Evolutionary conservation across 2,329 filamentous ascomycete species (phyloP).

Genomic region (Bertia moriformis): DNA sequence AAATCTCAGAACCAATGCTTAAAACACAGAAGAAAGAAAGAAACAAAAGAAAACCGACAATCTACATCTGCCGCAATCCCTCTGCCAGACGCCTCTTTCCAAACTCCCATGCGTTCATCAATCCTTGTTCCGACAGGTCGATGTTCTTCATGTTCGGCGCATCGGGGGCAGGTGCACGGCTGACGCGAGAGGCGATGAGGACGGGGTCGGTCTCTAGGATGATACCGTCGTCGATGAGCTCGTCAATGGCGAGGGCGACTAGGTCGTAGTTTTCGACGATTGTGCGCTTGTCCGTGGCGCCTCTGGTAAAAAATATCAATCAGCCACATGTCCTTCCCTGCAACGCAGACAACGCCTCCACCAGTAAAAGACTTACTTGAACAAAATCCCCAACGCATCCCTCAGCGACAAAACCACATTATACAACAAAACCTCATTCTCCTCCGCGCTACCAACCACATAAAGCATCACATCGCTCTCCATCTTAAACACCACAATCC

Average conservation of each 20-base stretch:
- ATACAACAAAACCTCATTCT: constrained; percentile 56
- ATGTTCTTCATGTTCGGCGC: constrained; percentile 8
- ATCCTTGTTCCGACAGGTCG: constrained; percentile 8
- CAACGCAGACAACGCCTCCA: constrained; percentile 3
- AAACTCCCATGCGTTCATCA: constrained; percentile 10
- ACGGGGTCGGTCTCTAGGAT: constrained; percentile 10
- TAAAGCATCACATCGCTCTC: constrained; percentile 58
- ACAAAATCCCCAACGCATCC: constrained; percentile 46
- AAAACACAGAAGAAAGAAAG: constrained; percentile 3
- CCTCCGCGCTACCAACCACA: constrained; percentile 47
- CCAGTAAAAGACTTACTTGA: constrained; percentile 35
- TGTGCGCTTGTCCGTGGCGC: constrained; percentile 1
- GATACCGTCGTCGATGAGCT: constrained; percentile 4
- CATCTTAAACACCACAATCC: constrained; percentile 54
- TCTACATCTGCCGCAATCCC: constrained; percentile 8
- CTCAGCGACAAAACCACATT: constrained; percentile 47
- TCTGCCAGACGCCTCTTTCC: constrained; percentile 9
- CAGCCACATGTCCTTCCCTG: background rate
- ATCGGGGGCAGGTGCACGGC: constrained; percentile 6
- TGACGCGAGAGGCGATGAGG: constrained; percentile 7
- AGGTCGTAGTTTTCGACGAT: constrained; percentile 1
- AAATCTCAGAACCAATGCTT: no score
- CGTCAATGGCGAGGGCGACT: background rate
- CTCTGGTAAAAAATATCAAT: background rate
- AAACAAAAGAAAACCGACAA: constrained; percentile 5